phyloP scores from a whole-genome alignment of 148 eudicot species.

The Dysphania ambrosioides region DNA sequence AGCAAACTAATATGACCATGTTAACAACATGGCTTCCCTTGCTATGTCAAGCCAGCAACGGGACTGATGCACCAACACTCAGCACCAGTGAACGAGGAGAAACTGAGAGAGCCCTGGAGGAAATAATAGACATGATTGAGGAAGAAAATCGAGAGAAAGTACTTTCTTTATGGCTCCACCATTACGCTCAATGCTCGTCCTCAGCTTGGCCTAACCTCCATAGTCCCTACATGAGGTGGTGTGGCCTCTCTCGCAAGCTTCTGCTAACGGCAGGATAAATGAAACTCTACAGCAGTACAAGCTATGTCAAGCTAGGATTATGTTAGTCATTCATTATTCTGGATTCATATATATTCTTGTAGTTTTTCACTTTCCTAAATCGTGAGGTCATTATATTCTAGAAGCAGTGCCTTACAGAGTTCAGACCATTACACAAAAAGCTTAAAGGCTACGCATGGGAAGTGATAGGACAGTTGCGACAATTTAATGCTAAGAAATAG shows the following conservation, averaged over 20 bases:
- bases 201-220: slow-evolving; percentile 92
- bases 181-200: slow-evolving; percentile 57
- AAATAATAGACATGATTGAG: slow-evolving; percentile 43
- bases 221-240: slow-evolving; percentile 61
- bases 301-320: background rate
- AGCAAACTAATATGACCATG: slow-evolving; percentile 45
- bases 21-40: slow-evolving; percentile 70
- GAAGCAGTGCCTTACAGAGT: too few species aligned
- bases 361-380: background rate
- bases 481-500: too few species aligned
- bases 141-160: slow-evolving; percentile 61
- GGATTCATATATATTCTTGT: background rate
- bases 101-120: slow-evolving; percentile 51
- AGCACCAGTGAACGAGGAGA: slow-evolving; percentile 52
- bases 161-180: slow-evolving; percentile 75
- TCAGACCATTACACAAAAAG: too few species aligned
- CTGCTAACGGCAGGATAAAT: slow-evolving; percentile 13
- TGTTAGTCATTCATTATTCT: background rate
- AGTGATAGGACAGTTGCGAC: too few species aligned
- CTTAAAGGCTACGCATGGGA: too few species aligned
- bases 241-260: slow-evolving; percentile 33
- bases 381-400: too few species aligned
- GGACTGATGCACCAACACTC: slow-evolving; percentile 59
- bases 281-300: background rate
- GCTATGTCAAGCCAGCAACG: slow-evolving; percentile 66